A percentile compares a stretch with the other conserved stretches of the same genome.
Evolutionary conservation across 805 yeast species (phyloP).

Genomic region (Lipomyces anomalus): DNA sequence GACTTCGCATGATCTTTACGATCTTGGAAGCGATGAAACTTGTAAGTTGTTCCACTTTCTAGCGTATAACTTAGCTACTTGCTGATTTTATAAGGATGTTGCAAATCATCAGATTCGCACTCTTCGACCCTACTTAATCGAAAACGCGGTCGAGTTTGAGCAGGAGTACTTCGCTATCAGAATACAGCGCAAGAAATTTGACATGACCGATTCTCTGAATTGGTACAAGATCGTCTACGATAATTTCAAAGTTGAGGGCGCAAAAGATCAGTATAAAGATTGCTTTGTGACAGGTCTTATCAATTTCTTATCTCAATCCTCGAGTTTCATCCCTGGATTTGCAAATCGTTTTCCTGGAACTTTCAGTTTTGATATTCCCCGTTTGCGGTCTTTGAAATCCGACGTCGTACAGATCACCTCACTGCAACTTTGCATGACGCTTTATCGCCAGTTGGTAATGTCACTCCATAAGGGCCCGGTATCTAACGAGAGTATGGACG

Average conservation of each 20-base stretch:
- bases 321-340: not conserved
- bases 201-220: conserved; percentile 51
- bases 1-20: conserved; percentile 69
- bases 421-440: conserved; percentile 61
- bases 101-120: conserved; percentile 91
- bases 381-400: conserved; percentile 71
- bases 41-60: too few relatives aligned
- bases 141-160: conserved; percentile 85
- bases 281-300: conserved; percentile 33
- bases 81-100: too few relatives aligned
- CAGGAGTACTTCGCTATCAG: conserved; percentile 63
- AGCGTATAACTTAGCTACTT: too few relatives aligned
- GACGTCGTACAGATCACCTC: conserved; percentile 83
- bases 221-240: conserved; percentile 52
- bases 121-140: conserved; percentile 73
- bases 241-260: not conserved
- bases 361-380: conserved; percentile 75
- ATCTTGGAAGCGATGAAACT: conserved; percentile 90
- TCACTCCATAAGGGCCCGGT: conserved; percentile 6
- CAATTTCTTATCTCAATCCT: conserved; percentile 48
- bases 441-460: conserved; percentile 60
- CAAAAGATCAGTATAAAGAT: conserved; percentile 1
- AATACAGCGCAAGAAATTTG: conserved; percentile 44
- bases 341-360: conserved; percentile 58
- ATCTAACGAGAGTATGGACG: conserved; percentile 11